Base-by-base conservation (phyloP, 164 flowering plant genomes). In the Chloranthus sessilifolius region DNA sequence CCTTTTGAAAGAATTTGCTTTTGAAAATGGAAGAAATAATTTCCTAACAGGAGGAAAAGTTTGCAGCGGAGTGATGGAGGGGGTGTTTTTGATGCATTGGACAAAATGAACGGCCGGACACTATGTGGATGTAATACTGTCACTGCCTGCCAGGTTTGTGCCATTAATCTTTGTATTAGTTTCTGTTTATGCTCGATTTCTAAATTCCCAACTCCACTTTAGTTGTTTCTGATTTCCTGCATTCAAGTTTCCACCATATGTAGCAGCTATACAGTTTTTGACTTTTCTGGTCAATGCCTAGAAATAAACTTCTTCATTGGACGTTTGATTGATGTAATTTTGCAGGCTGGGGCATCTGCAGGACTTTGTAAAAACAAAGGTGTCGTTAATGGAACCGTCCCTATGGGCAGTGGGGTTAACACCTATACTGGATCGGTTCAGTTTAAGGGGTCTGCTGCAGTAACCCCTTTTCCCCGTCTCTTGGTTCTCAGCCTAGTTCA, bases 21-120 rank as follows among this genome's bases (percentile, higher is more conserved):
- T n/a, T n/a, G n/a, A n/a, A n/a, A n/a, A n/a, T n/a, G n/a, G n/a
- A n/a, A n/a, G n/a, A n/a, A n/a, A n/a, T 0, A 10, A 40, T 10
- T 31, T 28, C 26, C 69, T 75, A 55, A 73, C 52, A 25, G 22
- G 27, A 34, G 17, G n/a, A 11, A 1, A 35, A 47, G 31, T 44
- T 21, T 82, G 71, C 95, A 94, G 99, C 81, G 97, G 54, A 91
- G 96, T 60, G 89, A 88, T 55, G 98, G 98, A 52, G 85, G 82
- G 39, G 97, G 97, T 33, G 94, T 83, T 53, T 89, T 89, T 58
- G 88, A 87, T 66, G 82, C 50, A 42, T 5, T 85, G 50, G 99
- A 87, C 69, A 71, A 61, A 65, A 85, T 94, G 85, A 94, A 89
- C 63, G 99, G 99, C 24, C 83, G 67, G 64, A 67, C 69, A 37